Conservation (phyloP, 176 grass and related monocot species). For the Themeda triandra region DNA sequence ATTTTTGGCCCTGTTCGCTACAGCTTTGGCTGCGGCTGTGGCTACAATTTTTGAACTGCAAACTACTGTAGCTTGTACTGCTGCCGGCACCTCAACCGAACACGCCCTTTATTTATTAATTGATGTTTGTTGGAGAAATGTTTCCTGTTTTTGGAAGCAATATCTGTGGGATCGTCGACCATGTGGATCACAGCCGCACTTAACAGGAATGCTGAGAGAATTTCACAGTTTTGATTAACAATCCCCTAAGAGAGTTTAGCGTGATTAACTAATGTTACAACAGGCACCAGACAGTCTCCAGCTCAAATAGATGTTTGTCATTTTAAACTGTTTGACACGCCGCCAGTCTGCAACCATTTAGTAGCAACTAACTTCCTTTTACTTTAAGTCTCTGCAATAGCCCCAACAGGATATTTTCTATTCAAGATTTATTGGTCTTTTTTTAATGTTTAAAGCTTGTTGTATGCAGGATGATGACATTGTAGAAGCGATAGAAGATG, state of each 20-base stretch:
- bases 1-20: too few relatives aligned
- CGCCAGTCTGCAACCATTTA: neutral
- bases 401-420: neutral
- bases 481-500: constrained; percentile 82
- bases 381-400: neutral
- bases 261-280: neutral
- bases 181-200: neutral
- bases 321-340: neutral
- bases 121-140: neutral
- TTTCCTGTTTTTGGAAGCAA: constrained; percentile 4
- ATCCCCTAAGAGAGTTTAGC: neutral
- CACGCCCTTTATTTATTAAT: too few relatives aligned
- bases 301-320: neutral
- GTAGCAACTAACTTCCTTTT: constrained; percentile 21
- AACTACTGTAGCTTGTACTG: too few relatives aligned
- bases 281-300: neutral
- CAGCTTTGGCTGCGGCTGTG: too few relatives aligned
- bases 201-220: neutral
- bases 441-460: constrained; percentile 20
- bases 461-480: constrained; percentile 82
- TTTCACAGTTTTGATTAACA: neutral
- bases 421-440: neutral
- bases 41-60: too few relatives aligned
- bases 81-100: too few relatives aligned
- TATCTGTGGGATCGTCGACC: neutral